Evolutionary conservation across 257 asterid genomes (phyloP).

Genomic region (Solanum peruvianum): DNA sequence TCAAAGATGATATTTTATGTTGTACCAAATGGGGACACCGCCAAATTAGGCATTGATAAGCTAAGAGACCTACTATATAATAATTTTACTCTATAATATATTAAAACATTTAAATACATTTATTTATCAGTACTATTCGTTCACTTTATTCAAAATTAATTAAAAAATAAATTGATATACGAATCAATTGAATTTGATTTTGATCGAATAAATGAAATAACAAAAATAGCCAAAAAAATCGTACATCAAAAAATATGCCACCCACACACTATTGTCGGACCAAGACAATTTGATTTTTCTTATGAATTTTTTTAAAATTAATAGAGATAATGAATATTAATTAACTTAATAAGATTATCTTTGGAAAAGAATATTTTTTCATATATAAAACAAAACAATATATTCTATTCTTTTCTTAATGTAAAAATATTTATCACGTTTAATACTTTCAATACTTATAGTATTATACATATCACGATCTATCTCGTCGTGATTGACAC

Average conservation of each 20-base stretch:
- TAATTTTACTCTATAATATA: not conserved
- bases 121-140: not conserved
- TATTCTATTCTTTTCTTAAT: not conserved
- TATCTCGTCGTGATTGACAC: no score
- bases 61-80: not conserved
- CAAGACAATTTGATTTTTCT: not conserved
- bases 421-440: not conserved
- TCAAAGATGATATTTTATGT: constrained; percentile 13
- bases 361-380: not conserved
- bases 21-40: constrained; percentile 35
- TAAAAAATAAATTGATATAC: not conserved
- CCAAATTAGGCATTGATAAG: constrained; percentile 24
- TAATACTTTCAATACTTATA: no score
- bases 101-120: not conserved
- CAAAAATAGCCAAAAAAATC: constrained; percentile 2
- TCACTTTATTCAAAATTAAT: not conserved
- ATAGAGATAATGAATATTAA: not conserved
- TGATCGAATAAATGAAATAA: not conserved
- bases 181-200: not conserved
- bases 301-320: not conserved
- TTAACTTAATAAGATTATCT: not conserved
- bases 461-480: not conserved
- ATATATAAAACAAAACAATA: not conserved
- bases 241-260: constrained; percentile 2
- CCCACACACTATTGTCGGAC: constrained; percentile 34